Evolutionary conservation across 2,329 filamentous ascomycete species (phyloP).

Genomic region (Thielaviopsis populi): DNA sequence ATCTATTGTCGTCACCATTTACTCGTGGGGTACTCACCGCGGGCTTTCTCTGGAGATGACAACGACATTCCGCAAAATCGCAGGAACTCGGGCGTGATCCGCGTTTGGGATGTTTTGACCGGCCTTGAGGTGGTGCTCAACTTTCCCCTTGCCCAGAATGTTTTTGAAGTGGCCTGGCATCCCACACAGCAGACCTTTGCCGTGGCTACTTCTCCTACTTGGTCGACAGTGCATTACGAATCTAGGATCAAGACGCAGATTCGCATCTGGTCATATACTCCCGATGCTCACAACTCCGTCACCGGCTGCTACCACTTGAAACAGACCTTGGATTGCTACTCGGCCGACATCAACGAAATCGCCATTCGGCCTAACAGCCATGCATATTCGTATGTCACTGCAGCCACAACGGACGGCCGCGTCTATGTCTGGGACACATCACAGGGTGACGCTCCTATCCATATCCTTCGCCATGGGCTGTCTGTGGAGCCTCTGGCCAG

Average conservation of each 20-base stretch:
- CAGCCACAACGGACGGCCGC: constrained; percentile 45
- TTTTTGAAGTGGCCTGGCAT: constrained; percentile 52
- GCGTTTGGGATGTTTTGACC: constrained; percentile 39
- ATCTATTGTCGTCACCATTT: constrained; percentile 35
- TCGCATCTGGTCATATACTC: constrained; percentile 26
- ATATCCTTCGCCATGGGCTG: constrained; percentile 38
- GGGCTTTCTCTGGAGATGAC: constrained; percentile 38
- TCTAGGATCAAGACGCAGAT: constrained; percentile 39
- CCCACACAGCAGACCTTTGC: constrained; percentile 38
- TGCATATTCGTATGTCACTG: constrained; percentile 39
- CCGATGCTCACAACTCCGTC: background rate
- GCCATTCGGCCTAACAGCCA: constrained; percentile 41
- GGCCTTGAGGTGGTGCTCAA: constrained; percentile 33
- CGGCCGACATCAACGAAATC: constrained; percentile 48
- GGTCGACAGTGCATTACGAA: constrained; percentile 29
- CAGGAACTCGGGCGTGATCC: constrained; percentile 42
- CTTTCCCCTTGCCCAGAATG: constrained; percentile 40
- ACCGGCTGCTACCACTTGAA: constrained; percentile 26
- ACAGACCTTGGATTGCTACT: constrained; percentile 43
- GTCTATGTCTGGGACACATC: constrained; percentile 50
- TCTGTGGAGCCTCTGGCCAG: constrained; percentile 29
- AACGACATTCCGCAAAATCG: constrained; percentile 44
- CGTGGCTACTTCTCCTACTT: constrained; percentile 39
- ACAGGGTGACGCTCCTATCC: constrained; percentile 38
- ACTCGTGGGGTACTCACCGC: constrained; percentile 47